Evolutionary conservation across 768 basidiomycete species (phyloP), one percentile per base, ranked within the genome.

Genomic region (Boletus speciosus): DNA sequence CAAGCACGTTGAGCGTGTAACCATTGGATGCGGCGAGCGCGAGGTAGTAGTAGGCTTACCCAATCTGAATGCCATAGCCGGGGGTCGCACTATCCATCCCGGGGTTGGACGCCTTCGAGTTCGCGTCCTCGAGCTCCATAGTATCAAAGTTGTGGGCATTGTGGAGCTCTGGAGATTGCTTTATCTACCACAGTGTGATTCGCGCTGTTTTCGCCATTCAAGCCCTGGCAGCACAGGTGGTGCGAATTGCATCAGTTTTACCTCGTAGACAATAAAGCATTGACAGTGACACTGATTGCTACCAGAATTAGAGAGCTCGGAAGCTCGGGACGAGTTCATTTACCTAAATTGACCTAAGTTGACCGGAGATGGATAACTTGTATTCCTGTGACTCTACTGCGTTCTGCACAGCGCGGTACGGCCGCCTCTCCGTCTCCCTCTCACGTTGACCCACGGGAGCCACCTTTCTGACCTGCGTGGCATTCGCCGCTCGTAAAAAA

Each of bases 1-100:
- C 1, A 45, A 21, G 16, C 0, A 3, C 0, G 36, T 38, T 50
- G 15, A 37, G 8, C 10, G 8, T 23, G 16, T 16, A 10, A 32
- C 23, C 23, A 25, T 25, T 12, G 36, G 8, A 8, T 23, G 19
- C 19, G 6, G 21, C 35, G 25, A 31, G 44, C 7, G 16, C 5
- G 25, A 29, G 11, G 31, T 10, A 3, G 31, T 1, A 1, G 11
- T 1, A 1, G 11, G 2, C 58, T 37, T 31, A 62, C 61, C 65
- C 53, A 14, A 71, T 69, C 55, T 71, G 69, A 57, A 69, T 66
- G 6, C 65, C 67, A 61, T 63, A 65, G 4, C 57, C 61, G 6
- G 67, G 45, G 23, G 51, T 41, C 14, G 14, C 29, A 29, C 0
- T 56, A 34, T 66, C 52, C 27, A 34, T 44, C 21, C 49, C 62